phyloP scores from a whole-genome alignment of 495 filamentous ascomycete species.

The Aspergillus haitiensis region DNA sequence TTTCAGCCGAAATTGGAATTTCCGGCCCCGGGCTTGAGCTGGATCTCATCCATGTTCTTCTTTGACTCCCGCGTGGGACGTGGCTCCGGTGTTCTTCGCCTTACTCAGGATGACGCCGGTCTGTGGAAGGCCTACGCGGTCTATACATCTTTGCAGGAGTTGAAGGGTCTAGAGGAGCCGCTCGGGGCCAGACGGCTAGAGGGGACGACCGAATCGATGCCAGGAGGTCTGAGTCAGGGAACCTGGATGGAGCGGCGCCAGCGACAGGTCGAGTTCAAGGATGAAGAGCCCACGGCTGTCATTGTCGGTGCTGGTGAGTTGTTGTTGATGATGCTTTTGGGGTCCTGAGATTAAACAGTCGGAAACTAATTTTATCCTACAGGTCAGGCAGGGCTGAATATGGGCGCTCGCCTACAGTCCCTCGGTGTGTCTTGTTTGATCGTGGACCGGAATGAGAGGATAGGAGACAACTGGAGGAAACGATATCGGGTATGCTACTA shows the following conservation, averaged over 20 bases:
- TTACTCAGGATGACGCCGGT: conserved; percentile 48
- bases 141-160: conserved; percentile 57
- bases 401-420: conserved; percentile 67
- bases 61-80: conserved; percentile 54
- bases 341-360: neutral
- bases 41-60: conserved; percentile 53
- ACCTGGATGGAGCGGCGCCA: conserved; percentile 68
- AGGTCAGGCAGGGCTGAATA: conserved; percentile 57
- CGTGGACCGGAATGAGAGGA: conserved; percentile 62
- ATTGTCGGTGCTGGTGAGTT: conserved; percentile 60
- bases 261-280: conserved; percentile 55
- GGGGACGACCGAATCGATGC: conserved; percentile 61
- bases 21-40: conserved; percentile 46
- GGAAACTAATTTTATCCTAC: neutral
- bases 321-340: conserved; percentile 1
- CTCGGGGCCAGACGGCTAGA: conserved; percentile 44
- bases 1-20: conserved; percentile 43
- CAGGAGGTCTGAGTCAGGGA: conserved; percentile 55
- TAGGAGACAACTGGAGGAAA: conserved; percentile 79
- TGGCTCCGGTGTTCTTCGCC: conserved; percentile 57
- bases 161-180: conserved; percentile 55
- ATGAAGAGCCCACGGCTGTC: conserved; percentile 61
- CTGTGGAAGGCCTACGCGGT: conserved; percentile 67
- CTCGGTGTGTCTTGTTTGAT: conserved; percentile 63
- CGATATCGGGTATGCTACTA: conserved; percentile 46